Evolutionary conservation across 208 protist species (phyloP), one percentile per base, ranked within the genome.

Genomic region (Trypanosoma lewisi): DNA sequence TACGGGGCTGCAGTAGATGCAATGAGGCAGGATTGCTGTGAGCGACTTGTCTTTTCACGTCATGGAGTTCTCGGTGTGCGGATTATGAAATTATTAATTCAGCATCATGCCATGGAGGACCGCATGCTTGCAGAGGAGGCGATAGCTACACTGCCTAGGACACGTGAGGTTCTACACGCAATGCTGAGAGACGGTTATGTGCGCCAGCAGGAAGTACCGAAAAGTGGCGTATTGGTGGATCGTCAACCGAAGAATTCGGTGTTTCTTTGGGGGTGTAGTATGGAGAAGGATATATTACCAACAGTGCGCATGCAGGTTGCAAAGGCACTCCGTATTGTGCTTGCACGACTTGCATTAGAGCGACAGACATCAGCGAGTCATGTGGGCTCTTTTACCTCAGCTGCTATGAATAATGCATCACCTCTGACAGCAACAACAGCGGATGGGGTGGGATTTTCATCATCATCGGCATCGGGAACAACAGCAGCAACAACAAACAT

Each of bases 41-140:
- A 95, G 80, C 75, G 77, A 4, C 70, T 90, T 17, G 67, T 95
- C 31, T 89, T 85, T 64, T 68, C 78, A 23, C 72, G 88, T 19
- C 80, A 92, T 71, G 88, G 88, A 16, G 80, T 91, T 25, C 69
- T 92, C 7, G 88, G 88, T 14, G 82, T 92, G 59, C 85, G 88
- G n/a, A 41, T 95, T 4, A 76, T 85, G 67, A 85, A 87, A 70
- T 60, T 95, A 25, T 77, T 95, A 36, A 60, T 87, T 9, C 70
- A 80, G 63, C 70, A 90, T 67, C 80, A 81, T 55, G 65, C 73
- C n/a, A 73, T 91, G 28, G 88, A 95, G 77, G 88, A 95, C 61
- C 67, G 70, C 51, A 80, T 76, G 49, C 73, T 95, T 9, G 82
- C 88, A 12, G 85, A 95, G 78, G 80, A 91, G 72, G 79, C 77